Evolutionary conservation across 768 basidiomycete species (phyloP), one percentile per base, ranked within the genome.

Genomic region (Cystofilobasidium capitatum): DNA sequence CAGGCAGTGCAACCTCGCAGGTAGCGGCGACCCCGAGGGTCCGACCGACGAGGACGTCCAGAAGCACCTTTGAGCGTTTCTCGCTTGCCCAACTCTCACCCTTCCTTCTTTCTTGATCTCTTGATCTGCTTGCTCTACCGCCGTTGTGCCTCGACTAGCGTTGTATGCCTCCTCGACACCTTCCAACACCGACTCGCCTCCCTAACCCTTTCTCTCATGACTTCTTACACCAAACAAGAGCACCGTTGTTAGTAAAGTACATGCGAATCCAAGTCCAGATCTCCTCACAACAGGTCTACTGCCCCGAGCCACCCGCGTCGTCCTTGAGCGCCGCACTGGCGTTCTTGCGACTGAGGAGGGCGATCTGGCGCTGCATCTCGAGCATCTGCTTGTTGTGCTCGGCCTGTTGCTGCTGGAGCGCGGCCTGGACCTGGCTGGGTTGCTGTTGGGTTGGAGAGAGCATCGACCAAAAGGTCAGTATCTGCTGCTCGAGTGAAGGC

Each of bases 1-100:
- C 80, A 88, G 89, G 74, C 74, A 78, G 77, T 91, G 89, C 79
- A 90, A 90, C 74, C 81, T 92, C n/a, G 89, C 89, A 26, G 87
- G 86, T 4, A 86, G 85, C 42, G 83, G 83, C 59, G 85, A 85
- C 57, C 88, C 88, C 0, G 75, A 73, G 31, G 88, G 88, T 0
- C 89, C 89, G 4, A 79, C 79, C 26, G 77, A 77, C 22, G 84
- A 86, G 66, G 88, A 90, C 72, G 76, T 88, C 51, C 78, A 79
- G 78, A 79, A 78, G 61, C 88, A 83, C 78, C 84, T 84, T 22
- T 83, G 57, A 57, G 10, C 40, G 40, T 20, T n/a, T 29, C 55
- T n/a, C 35, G 8, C 17, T n/a, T 6, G 8, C 20, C 24, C 2
- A 13, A 17, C 55, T 33, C 20, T 9, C 35, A 17, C 16, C 31